Percentiles rank a stretch among this genome's conserved stretches.
phyloP scores from a whole-genome alignment of 192 early-diverging fungal species.

The Backusella morwellensis region DNA sequence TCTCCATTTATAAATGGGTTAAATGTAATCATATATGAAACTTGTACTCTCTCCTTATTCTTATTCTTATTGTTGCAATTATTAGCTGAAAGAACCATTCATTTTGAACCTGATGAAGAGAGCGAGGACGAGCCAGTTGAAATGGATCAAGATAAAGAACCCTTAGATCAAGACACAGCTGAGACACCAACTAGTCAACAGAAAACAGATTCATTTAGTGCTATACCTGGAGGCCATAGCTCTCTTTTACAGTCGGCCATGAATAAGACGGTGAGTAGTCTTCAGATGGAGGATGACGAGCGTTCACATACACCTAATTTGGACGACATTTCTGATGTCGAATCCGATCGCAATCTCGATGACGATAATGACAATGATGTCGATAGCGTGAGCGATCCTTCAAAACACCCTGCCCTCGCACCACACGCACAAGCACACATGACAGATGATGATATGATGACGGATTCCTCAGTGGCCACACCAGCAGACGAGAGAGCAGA shows the following conservation, averaged over 20 bases:
- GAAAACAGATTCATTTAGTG: neutral
- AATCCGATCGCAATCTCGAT: conserved; percentile 5
- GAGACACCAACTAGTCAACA: neutral
- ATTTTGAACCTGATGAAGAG: conserved; percentile 21
- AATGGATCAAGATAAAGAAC: conserved; percentile 1
- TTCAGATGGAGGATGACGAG: conserved; percentile 5
- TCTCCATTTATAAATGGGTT: conserved; percentile 16
- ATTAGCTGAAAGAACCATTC: conserved; percentile 21
- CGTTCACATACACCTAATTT: conserved; percentile 13
- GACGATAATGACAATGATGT: conserved; percentile 2
- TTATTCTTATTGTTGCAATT: neutral
- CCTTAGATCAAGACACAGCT: neutral
- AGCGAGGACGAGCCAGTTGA: conserved; percentile 6
- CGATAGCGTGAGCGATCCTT: conserved; percentile 25
- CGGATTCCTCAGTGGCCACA: neutral
- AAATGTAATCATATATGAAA: conserved; percentile 11
- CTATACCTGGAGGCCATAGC: conserved; percentile 16
- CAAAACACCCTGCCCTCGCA: conserved; percentile 21
- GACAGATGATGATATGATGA: conserved; percentile 21
- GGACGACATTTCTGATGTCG: conserved; percentile 18
- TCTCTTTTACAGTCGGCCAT: neutral
- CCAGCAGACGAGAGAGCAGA: neutral
- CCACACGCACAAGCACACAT: conserved; percentile 24
- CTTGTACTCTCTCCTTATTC: neutral
- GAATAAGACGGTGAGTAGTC: neutral